phyloP scores from a whole-genome alignment of 108 stramenopile species.

The Parietichytrium sp. region DNA sequence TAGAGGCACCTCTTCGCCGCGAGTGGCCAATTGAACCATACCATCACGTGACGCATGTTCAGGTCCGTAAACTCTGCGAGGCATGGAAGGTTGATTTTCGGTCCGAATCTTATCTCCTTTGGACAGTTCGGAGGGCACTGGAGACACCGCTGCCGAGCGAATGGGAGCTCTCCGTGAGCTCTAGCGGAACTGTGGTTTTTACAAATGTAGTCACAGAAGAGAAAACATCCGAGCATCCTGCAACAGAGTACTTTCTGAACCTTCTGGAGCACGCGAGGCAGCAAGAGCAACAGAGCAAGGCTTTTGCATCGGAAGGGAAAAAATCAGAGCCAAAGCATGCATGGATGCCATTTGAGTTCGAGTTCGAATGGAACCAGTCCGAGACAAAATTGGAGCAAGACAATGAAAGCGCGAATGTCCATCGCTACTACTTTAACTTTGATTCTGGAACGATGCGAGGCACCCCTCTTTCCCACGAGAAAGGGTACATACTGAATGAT shows the following conservation, averaged over 20 bases:
- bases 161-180: too few relatives aligned
- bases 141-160: neutral
- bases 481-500: neutral
- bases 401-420: neutral
- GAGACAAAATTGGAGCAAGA: too few relatives aligned
- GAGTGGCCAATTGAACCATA: conserved; percentile 16
- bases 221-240: conserved; percentile 1
- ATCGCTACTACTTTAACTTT: conserved; percentile 20
- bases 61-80: neutral
- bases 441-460: neutral
- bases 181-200: too few relatives aligned
- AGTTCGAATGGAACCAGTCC: too few relatives aligned
- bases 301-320: neutral
- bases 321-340: neutral
- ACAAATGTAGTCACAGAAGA: neutral
- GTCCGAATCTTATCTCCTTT: neutral
- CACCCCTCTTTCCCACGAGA: neutral
- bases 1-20: too few relatives aligned
- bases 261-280: conserved; percentile 1
- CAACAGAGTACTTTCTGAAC: neutral
- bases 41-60: neutral
- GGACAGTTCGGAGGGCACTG: neutral
- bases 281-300: neutral
- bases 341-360: neutral
- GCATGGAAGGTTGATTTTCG: neutral